Percentiles rank a stretch among this genome's conserved stretches.
phyloP scores from a whole-genome alignment of 352 stramenopile species.

The Phytophthora capsici region DNA sequence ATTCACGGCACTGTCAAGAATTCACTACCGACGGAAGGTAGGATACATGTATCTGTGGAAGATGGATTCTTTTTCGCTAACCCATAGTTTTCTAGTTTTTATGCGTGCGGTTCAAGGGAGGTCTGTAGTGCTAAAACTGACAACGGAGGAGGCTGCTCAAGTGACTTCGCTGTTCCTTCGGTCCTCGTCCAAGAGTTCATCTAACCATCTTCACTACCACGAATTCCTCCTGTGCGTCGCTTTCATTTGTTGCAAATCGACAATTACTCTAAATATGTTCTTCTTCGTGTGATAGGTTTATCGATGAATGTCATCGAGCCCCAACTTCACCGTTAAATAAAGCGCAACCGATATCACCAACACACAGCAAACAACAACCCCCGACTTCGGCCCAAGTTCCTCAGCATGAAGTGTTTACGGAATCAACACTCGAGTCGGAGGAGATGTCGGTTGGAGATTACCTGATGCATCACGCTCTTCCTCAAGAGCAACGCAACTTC shows the following conservation, averaged over 20 bases:
- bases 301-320: constrained; percentile 21
- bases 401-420: background rate
- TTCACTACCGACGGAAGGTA: constrained; percentile 45
- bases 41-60: background rate
- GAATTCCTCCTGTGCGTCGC: constrained; percentile 44
- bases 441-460: constrained; percentile 51
- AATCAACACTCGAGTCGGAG: background rate
- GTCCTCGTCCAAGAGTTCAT: constrained; percentile 32
- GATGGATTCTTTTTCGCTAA: background rate
- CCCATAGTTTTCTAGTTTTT: constrained; percentile 32
- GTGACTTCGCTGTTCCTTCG: constrained; percentile 45
- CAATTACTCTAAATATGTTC: background rate
- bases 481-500: constrained; percentile 55
- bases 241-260: background rate
- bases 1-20: constrained; percentile 35
- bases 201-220: constrained; percentile 36
- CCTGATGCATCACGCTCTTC: constrained; percentile 52
- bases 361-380: background rate
- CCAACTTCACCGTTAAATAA: background rate
- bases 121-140: constrained; percentile 37
- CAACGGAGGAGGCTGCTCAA: constrained; percentile 42
- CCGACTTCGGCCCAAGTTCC: background rate
- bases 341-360: too few species aligned
- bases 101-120: constrained; percentile 39
- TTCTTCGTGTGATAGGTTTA: constrained; percentile 20